Conservation (phyloP, 2,329 filamentous ascomycete genomes). For the Thermoascus crustaceus region DNA sequence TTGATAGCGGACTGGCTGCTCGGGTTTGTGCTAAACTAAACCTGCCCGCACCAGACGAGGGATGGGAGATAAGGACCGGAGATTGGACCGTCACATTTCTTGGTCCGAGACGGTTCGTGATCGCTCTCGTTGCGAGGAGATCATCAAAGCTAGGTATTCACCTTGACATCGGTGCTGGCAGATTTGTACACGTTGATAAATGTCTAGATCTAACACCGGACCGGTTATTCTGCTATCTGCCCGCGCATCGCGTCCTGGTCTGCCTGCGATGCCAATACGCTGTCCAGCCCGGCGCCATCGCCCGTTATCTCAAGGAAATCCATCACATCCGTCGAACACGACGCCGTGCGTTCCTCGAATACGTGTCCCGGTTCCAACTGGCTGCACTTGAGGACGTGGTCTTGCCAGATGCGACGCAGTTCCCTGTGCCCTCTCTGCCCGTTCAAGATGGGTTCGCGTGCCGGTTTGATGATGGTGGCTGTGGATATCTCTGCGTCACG, state of each 20-base stretch:
- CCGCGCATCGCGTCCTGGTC: constrained; percentile 12
- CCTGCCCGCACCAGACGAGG: too few species aligned
- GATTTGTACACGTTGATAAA: too few species aligned
- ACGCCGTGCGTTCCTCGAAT: constrained; percentile 10
- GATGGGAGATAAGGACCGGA: too few species aligned
- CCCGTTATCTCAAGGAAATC: constrained; percentile 24
- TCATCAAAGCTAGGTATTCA: too few species aligned
- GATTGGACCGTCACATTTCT: not conserved
- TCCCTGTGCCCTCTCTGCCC: constrained; percentile 20
- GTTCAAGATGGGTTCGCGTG: constrained; percentile 19
- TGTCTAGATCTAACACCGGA: not conserved
- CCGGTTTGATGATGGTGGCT: constrained; percentile 8
- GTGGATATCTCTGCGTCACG: constrained; percentile 21
- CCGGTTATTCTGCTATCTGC: constrained; percentile 12
- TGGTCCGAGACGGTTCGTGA: not conserved
- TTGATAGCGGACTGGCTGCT: too few species aligned
- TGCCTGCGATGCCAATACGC: constrained; percentile 19
- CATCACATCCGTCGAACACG: constrained; percentile 13
- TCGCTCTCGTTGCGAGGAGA: too few species aligned
- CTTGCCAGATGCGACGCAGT: constrained; percentile 12
- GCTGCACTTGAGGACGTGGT: constrained; percentile 14
- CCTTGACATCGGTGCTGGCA: too few species aligned
- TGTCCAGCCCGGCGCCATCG: constrained; percentile 17
- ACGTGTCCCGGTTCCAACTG: constrained; percentile 11
- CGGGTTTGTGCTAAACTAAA: too few species aligned